These are phyloP conservation scores for Volutella citrinella DNA, from an alignment of 2,329 filamentous ascomycete species.

Conservation along the genomic window DNA sequence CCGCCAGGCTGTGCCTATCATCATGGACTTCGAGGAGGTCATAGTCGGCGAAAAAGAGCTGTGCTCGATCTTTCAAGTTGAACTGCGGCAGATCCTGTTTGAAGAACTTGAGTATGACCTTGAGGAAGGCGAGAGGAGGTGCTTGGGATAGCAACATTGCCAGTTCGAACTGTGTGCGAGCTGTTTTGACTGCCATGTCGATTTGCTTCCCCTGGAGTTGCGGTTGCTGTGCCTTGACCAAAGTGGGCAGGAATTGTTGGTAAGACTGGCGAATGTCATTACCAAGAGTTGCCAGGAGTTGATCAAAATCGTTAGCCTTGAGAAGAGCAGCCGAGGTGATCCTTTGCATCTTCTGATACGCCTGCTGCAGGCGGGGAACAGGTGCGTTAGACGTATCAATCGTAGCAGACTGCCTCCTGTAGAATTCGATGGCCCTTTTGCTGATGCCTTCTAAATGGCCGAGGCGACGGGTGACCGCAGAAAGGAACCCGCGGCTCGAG, in stretches of 20 bases:
- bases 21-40: slow-evolving; percentile 64
- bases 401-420: slow-evolving; percentile 41
- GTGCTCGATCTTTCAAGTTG: slow-evolving; percentile 59
- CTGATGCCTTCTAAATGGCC: slow-evolving; percentile 52
- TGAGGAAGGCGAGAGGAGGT: slow-evolving; percentile 45
- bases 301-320: slow-evolving; percentile 60
- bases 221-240: slow-evolving; percentile 45
- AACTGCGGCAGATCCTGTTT: slow-evolving; percentile 56
- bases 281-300: slow-evolving; percentile 50
- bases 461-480: slow-evolving; percentile 64
- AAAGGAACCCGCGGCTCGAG: slow-evolving; percentile 69
- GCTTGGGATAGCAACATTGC: slow-evolving; percentile 47
- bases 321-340: slow-evolving; percentile 51
- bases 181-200: slow-evolving; percentile 42
- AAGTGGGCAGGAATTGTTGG: slow-evolving; percentile 40
- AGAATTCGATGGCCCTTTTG: slow-evolving; percentile 48
- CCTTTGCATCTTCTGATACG: slow-evolving; percentile 53
- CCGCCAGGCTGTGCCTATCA: slow-evolving; percentile 46
- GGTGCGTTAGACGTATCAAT: slow-evolving; percentile 38
- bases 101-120: slow-evolving; percentile 65
- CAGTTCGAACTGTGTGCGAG: slow-evolving; percentile 49
- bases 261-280: slow-evolving; percentile 51
- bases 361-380: slow-evolving; percentile 52
- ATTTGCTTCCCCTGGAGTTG: slow-evolving; percentile 41
- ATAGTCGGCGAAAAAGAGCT: slow-evolving; percentile 72